Evolutionary conservation across 2,329 filamentous ascomycete species (phyloP), one percentile per base, ranked within the genome.

Genomic region (Lecanicillium sp.): DNA sequence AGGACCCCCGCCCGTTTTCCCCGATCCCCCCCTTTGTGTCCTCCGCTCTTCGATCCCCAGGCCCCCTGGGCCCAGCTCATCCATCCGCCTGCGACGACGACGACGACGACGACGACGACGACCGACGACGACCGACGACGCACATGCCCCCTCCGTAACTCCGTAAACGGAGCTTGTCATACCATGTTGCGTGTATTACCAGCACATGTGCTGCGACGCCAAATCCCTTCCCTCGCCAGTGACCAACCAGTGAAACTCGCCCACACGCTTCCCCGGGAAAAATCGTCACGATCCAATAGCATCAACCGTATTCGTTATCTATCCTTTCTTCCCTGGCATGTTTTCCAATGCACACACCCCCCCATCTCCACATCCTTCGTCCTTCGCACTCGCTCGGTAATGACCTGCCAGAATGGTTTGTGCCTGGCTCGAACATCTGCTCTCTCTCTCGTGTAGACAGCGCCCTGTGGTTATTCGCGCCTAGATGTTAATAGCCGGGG

Each of bases 161-260:
- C 44, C 44, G 44, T 32, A 47, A 47, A 47, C 44, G 44, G 44
- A 47, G 44, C 32, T 17, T 27, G 26, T 29, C 26, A 29, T 7
- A 29, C 26, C 12, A 29, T 12, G 26, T 29, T 29, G 12, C 26
- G 36, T 47, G 26, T 35, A 33, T 46, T 33, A 26, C 35, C 19
- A 30, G 37, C 15, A 24, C 30, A n/a, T 17, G 8, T 23, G 27
- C 24, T 24, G n/a, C n/a, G n/a, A n/a, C n/a, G n/a, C n/a, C n/a
- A n/a, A n/a, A n/a, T n/a, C n/a, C n/a, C n/a, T n/a, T n/a, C n/a
- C n/a, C n/a, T n/a, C n/a, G n/a, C n/a, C n/a, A n/a, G n/a, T n/a
- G n/a, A n/a, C n/a, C n/a, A n/a, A n/a, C n/a, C n/a, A n/a, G n/a
- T n/a, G n/a, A n/a, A n/a, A n/a, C n/a, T n/a, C n/a, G n/a, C n/a